phyloP scores from a whole-genome alignment of 2,329 filamentous ascomycete genomes.

The Drechslerella dactyloides region DNA sequence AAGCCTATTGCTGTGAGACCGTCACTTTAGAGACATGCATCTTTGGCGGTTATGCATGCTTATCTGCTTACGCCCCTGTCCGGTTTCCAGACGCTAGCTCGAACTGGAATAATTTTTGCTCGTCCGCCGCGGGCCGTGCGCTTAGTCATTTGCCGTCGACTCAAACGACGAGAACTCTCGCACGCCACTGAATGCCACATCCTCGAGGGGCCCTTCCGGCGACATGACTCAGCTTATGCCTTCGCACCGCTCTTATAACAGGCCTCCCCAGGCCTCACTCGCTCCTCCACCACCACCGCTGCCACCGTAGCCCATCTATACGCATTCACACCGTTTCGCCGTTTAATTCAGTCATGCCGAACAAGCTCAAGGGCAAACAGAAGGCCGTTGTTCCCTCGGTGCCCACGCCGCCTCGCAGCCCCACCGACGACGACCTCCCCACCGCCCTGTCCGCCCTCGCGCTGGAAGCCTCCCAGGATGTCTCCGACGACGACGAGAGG shows the following conservation, averaged over 20 bases:
- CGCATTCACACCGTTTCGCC: not conserved
- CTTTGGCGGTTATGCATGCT: too few species aligned
- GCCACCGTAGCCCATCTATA: not conserved
- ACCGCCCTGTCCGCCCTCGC: conserved; percentile 35
- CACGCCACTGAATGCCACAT: not conserved
- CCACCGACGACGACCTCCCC: conserved; percentile 34
- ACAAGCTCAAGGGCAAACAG: conserved; percentile 39
- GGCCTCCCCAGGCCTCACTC: not conserved
- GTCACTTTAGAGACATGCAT: too few species aligned
- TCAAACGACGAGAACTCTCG: too few species aligned
- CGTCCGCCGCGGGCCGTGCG: not conserved
- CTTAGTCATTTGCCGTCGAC: not conserved
- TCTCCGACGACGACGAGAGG: conserved; percentile 62
- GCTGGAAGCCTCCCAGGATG: conserved; percentile 25
- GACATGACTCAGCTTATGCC: conserved; percentile 7
- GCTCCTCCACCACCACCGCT: not conserved
- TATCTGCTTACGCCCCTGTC: too few species aligned
- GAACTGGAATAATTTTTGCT: too few species aligned
- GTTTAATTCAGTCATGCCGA: conserved; percentile 10
- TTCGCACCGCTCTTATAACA: not conserved
- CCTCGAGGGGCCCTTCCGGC: not conserved
- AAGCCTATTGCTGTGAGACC: too few species aligned
- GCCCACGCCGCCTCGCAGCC: conserved; percentile 18
- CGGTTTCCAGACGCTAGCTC: too few species aligned
- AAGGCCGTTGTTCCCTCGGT: conserved; percentile 18